Percentiles rank a stretch among this genome's conserved stretches.
Evolutionary conservation across 2,329 filamentous ascomycete genomes (phyloP).

Genomic region (Leptoxyphium fumago): DNA sequence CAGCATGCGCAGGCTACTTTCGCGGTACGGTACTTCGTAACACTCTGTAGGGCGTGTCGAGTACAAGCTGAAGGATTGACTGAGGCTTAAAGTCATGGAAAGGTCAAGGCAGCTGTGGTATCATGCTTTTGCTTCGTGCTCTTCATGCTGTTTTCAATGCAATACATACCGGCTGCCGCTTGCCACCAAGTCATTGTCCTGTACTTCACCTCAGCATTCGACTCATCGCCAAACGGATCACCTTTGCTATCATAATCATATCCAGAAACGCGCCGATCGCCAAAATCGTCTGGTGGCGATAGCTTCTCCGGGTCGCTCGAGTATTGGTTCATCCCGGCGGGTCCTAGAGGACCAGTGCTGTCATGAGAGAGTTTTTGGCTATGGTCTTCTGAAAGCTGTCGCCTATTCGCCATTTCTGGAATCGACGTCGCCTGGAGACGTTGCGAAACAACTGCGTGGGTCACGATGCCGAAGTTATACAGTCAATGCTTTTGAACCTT

Average conservation of each 20-base stretch:
- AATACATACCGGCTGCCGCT: conserved; percentile 7
- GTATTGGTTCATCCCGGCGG: background rate
- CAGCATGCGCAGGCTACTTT: conserved; percentile 26
- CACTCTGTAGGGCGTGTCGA: background rate
- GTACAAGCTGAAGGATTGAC: background rate
- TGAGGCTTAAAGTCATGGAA: too few relatives aligned
- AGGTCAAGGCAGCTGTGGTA: too few relatives aligned
- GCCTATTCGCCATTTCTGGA: too few relatives aligned
- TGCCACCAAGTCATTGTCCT: conserved; percentile 35
- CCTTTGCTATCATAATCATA: background rate
- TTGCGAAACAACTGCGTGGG: too few relatives aligned
- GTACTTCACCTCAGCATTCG: background rate
- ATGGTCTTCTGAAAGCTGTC: too few relatives aligned
- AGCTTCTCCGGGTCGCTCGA: background rate
- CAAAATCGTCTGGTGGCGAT: background rate
- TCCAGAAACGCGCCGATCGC: background rate
- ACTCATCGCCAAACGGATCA: background rate
- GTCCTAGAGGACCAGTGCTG: background rate
- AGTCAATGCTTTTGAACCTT: too few relatives aligned
- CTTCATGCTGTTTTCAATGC: too few relatives aligned
- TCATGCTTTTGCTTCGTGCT: too few relatives aligned
- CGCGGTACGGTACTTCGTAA: conserved; percentile 5
- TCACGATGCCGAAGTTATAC: too few relatives aligned
- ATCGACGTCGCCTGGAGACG: too few relatives aligned
- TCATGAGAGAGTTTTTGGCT: background rate